Base-by-base conservation (phyloP, 345 rosid genomes). In the Camelina laxa region DNA sequence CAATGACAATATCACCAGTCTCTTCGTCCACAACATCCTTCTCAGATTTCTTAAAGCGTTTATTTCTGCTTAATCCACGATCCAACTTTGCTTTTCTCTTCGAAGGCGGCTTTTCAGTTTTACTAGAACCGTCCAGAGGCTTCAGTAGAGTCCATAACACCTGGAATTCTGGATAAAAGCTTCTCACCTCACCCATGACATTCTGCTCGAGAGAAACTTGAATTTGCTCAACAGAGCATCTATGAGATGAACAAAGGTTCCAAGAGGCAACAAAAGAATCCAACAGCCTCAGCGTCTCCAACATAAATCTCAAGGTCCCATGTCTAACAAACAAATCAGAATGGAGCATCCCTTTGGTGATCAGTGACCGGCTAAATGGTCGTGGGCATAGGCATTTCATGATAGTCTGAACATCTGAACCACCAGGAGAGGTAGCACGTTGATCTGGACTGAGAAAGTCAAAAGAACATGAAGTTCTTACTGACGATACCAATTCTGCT, bases 331-430 rank as follows among this genome's bases (percentile, higher is more conserved):
- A 84, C 81, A 84, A 77, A 75, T 92, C 87, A 56, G 88, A 82
- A 80, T 92, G 93, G 69, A 89, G 99, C 84, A 95, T 76, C 68
- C 99, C 97, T 86, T 84, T 92, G 59, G 82, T 92, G 83, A 90
- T 83, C 21, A 83, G 80, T 8, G 96, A 80, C 76, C 96, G 84
- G 81, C 89, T 79, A 70, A 90, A 88, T 64, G 96, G 81, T 55
- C 85, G 85, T 51, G 97, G 91, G 77, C 91, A 83, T 67, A 87
- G 82, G 83, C 95, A 87, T 61, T 73, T 89, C 77, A 85, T 73
- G 78, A 92, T 68, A 72, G 69, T 81, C 80, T 87, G 91, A 82
- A 92, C 79, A 16, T 85, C 86, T 17, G 51, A 66, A 70, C 73
- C 75, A 77, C 75, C 79, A 59, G 85, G 58, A 74, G 79, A 79